Conservation (phyloP, 148 eudicot genomes). For the Hydrangea macrophylla region DNA sequence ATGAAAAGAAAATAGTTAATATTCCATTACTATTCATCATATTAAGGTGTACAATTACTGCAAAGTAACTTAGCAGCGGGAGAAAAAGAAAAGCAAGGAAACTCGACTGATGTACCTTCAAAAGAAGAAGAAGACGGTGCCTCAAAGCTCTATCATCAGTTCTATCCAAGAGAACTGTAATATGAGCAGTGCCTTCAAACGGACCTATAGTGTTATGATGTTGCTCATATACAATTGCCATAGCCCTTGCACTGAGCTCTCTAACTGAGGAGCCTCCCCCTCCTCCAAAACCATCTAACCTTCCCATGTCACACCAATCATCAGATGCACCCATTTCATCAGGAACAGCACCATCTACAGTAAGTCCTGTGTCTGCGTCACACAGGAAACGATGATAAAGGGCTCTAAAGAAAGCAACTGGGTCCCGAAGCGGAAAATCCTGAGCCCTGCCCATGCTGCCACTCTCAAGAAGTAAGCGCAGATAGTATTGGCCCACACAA, state of each 20-base stretch:
- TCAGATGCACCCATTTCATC: constrained; percentile 96
- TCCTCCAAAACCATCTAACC: constrained; percentile 99
- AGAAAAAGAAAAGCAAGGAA: background rate
- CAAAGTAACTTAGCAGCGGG: background rate
- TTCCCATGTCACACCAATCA: constrained; percentile 99
- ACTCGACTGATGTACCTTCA: constrained; percentile 53
- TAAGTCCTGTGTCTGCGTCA: constrained; percentile 93
- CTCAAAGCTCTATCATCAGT: constrained; percentile 97
- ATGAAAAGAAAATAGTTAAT: no score
- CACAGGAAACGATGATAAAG: constrained; percentile 92
- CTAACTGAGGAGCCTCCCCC: constrained; percentile 94
- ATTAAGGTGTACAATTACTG: no score
- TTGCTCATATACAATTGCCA: constrained; percentile 97
- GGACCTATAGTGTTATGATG: constrained; percentile 74
- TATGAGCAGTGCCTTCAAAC: constrained; percentile 94
- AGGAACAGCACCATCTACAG: constrained; percentile 95
- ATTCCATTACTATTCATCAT: no score
- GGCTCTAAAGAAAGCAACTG: constrained; percentile 95
- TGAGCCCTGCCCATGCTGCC: constrained; percentile 79
- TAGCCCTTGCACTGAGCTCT: constrained; percentile 97
- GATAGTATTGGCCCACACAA: constrained; percentile 97
- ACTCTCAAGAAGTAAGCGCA: constrained; percentile 92
- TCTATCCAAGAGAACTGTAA: constrained; percentile 91
- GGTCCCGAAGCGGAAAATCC: constrained; percentile 93
- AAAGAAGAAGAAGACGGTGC: constrained; percentile 86